These are phyloP conservation scores for Penicillium lividum DNA, from an alignment of 495 filamentous ascomycete genomes.

Conservation along the genomic window DNA sequence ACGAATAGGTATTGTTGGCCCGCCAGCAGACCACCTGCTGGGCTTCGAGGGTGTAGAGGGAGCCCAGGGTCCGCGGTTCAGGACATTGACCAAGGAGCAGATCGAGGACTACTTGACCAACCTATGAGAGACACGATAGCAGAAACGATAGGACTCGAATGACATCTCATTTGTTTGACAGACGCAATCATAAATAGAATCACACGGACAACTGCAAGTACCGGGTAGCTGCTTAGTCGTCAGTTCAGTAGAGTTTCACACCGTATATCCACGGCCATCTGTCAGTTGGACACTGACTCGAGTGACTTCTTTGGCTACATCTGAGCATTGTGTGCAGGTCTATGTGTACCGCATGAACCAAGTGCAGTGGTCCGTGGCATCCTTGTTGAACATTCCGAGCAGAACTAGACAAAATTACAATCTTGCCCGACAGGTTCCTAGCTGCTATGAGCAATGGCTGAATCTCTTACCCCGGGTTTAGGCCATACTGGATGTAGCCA, in stretches of 20 bases:
- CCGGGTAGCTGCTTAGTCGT: not conserved
- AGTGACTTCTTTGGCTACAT: too few relatives aligned
- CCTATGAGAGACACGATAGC: constrained; percentile 56
- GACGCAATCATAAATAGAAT: constrained; percentile 20
- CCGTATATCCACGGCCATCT: not conserved
- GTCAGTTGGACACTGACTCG: not conserved
- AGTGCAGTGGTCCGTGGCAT: constrained; percentile 3
- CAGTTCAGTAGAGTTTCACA: not conserved
- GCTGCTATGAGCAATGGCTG: constrained; percentile 8
- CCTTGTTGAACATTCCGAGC: constrained; percentile 1
- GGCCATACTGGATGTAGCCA: not conserved
- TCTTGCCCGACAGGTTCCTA: not conserved
- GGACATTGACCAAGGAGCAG: constrained; percentile 94
- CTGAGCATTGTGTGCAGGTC: not conserved
- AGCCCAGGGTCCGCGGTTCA: constrained; percentile 86
- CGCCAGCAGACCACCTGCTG: constrained; percentile 87
- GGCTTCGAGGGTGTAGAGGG: constrained; percentile 92
- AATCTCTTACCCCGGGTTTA: constrained; percentile 12
- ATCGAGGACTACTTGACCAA: constrained; percentile 99
- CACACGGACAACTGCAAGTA: constrained; percentile 3
- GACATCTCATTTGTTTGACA: constrained; percentile 25
- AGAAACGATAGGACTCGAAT: constrained; percentile 26
- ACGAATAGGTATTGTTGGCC: constrained; percentile 81
- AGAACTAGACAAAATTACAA: not conserved
- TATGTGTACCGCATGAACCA: not conserved